A percentile compares a stretch with the other conserved stretches of the same genome.
Conservation (phyloP, 2,329 filamentous ascomycete genomes). For the Monilinia aucupariae region DNA sequence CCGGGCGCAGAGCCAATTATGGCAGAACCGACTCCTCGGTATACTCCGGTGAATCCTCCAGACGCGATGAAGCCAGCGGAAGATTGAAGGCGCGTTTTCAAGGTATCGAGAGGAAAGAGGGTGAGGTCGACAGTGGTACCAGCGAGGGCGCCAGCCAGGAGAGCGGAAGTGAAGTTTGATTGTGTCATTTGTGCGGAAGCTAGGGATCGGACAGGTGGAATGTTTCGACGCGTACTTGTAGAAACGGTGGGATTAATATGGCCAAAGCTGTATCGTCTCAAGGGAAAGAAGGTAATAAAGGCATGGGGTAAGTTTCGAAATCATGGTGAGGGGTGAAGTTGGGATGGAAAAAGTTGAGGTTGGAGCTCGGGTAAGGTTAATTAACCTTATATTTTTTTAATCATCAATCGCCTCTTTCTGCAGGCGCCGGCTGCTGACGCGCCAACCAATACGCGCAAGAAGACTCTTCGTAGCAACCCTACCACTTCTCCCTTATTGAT, state of each 20-base stretch:
- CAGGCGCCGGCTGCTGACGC: background rate
- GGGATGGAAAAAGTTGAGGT: slow-evolving; percentile 16
- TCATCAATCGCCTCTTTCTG: slow-evolving; percentile 7
- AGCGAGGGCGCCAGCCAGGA: slow-evolving; percentile 79
- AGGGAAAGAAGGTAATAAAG: background rate
- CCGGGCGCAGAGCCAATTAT: slow-evolving; percentile 88
- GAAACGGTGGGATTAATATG: background rate
- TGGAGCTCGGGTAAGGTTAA: slow-evolving; percentile 13
- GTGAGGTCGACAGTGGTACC: slow-evolving; percentile 95
- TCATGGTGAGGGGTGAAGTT: slow-evolving; percentile 8
- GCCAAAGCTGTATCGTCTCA: slow-evolving; percentile 7
- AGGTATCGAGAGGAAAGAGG: slow-evolving; percentile 95
- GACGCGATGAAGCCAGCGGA: slow-evolving; percentile 68
- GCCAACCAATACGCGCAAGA: too few species aligned
- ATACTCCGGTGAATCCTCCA: slow-evolving; percentile 87
- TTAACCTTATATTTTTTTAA: too few species aligned
- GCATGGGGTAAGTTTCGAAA: background rate
- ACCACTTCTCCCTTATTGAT: background rate
- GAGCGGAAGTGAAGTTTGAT: slow-evolving; percentile 53
- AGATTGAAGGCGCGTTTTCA: slow-evolving; percentile 95
- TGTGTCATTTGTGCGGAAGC: slow-evolving; percentile 25
- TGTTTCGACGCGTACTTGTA: background rate
- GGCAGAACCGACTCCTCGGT: slow-evolving; percentile 84
- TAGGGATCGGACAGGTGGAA: slow-evolving; percentile 9
- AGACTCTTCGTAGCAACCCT: background rate